Base-by-base conservation (phyloP, 768 basidiomycete genomes). In the Tremella yokohamensis region DNA sequence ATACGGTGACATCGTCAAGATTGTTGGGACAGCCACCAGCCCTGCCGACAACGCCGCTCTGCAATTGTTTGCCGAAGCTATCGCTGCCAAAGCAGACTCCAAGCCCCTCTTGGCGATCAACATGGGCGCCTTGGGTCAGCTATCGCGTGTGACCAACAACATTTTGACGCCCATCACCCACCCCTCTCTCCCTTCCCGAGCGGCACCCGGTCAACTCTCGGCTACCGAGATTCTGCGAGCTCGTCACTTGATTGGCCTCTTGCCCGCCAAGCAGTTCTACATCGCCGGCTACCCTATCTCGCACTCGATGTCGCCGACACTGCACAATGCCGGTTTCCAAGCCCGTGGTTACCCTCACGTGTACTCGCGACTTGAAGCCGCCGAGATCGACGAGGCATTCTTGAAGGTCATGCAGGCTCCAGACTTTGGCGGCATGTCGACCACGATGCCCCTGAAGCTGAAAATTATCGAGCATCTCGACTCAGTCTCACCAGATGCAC, bases 81-180 rank as follows among this genome's bases (percentile, higher is more conserved):
- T 77, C 26, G 78, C 74, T 20, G 72, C 70, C 54, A 75, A 78
- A 25, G 79, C 81, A 1, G 76, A 79, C 40, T 13, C 83, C 12
- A 94, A 90, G 70, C 94, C 92, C 1, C 81, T 97, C 68, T 85
- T 99, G 56, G 90, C 92, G 3, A 87, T 98, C 79, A 98, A 97
- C 78, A 93, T 94, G 86, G 90, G 91, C 16, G 42, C 62, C 8
- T 64, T 84, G 49, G 96, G 96, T 12, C 93, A 97, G 75, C 81
- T 97, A 70, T 92, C 92, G 3, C 83, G 96, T 25, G 82, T 97
- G 52, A 80, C 96, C 58, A 94, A 94, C 77, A 77, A 81, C 6
- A 87, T 86, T 8, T 84, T 99, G 67, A 92, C 86, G 38, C 94
- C 94, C 13, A 84, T 97, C 44, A 89, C 92, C 0, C 96, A 98